A percentile compares a stretch with the other conserved stretches of the same genome.
phyloP scores from a whole-genome alignment of 257 asterid genomes.

The Oldenlandia corymbosa region DNA sequence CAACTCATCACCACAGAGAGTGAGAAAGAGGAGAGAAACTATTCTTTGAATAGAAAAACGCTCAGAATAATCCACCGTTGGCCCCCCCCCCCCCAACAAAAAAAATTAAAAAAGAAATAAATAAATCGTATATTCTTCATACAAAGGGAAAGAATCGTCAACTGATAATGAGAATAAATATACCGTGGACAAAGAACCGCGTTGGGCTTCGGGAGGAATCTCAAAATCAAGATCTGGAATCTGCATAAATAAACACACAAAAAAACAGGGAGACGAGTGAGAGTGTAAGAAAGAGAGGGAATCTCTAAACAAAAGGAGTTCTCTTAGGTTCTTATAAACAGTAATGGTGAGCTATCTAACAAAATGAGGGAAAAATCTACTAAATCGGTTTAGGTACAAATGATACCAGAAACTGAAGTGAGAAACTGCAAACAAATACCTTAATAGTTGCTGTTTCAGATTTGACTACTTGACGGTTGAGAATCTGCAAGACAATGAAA shows the following conservation, averaged over 20 bases:
- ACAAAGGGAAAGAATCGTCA: not conserved
- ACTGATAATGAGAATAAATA: conserved; percentile 9
- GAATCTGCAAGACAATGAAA: conserved; percentile 48
- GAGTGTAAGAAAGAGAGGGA: too few relatives aligned
- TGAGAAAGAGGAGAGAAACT: too few relatives aligned
- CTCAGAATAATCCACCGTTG: too few relatives aligned
- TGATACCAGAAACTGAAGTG: too few relatives aligned
- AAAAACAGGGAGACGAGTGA: too few relatives aligned
- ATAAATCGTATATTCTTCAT: not conserved
- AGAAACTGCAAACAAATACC: conserved; percentile 35
- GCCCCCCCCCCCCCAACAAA: too few relatives aligned
- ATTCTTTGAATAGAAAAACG: too few relatives aligned
- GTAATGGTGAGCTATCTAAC: not conserved
- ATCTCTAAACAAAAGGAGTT: not conserved
- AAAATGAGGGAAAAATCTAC: not conserved
- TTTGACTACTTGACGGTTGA: conserved; percentile 84
- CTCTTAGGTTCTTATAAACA: not conserved
- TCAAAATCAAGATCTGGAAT: conserved; percentile 90
- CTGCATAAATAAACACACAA: conserved; percentile 35
- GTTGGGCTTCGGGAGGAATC: conserved; percentile 97
- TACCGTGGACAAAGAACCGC: conserved; percentile 96
- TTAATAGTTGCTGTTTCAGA: conserved; percentile 90
- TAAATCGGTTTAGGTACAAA: too few relatives aligned
- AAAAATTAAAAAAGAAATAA: too few relatives aligned
- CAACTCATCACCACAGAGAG: too few relatives aligned